Conservation (phyloP, 257 asterid species). For the Solanum bukasovii region DNA sequence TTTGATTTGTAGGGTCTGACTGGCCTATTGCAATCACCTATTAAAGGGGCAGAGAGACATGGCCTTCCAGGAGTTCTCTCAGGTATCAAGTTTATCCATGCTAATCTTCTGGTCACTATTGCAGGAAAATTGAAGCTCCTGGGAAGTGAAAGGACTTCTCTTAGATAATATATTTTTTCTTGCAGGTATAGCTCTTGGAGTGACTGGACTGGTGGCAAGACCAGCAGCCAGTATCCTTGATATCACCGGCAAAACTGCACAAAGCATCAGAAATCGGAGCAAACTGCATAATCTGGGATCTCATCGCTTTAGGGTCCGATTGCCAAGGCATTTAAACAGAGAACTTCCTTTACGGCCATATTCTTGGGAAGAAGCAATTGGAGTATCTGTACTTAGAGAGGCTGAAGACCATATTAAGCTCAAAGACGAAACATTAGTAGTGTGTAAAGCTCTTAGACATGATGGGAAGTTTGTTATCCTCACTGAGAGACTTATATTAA, state of each 20-base stretch:
- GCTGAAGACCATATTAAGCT: slow-evolving; percentile 29
- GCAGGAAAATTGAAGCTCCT: background rate
- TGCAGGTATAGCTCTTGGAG: slow-evolving; percentile 88
- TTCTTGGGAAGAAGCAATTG: slow-evolving; percentile 95
- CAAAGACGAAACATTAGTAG: slow-evolving; percentile 43
- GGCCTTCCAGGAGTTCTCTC: slow-evolving; percentile 94
- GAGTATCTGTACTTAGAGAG: slow-evolving; percentile 57
- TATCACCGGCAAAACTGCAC: slow-evolving; percentile 97
- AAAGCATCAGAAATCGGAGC: slow-evolving; percentile 87
- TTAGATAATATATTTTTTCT: background rate
- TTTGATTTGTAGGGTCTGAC: slow-evolving; percentile 66
- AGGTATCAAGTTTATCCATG: slow-evolving; percentile 29
- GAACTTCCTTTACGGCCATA: slow-evolving; percentile 68
- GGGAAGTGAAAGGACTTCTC: background rate
- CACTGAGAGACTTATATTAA: slow-evolving; percentile 48
- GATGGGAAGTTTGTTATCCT: slow-evolving; percentile 52
- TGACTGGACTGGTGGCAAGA: slow-evolving; percentile 85
- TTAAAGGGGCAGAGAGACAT: slow-evolving; percentile 90
- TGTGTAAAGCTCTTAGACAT: slow-evolving; percentile 63
- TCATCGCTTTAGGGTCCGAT: slow-evolving; percentile 56
- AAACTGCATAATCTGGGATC: slow-evolving; percentile 53
- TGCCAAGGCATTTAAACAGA: slow-evolving; percentile 72
- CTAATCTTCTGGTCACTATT: background rate
- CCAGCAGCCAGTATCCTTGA: slow-evolving; percentile 98
- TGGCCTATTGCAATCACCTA: slow-evolving; percentile 96